Percentiles rank a stretch among this genome's conserved stretches.
Evolutionary conservation across 257 asterid genomes (phyloP).

Genomic region (Nicotiana otophora): DNA sequence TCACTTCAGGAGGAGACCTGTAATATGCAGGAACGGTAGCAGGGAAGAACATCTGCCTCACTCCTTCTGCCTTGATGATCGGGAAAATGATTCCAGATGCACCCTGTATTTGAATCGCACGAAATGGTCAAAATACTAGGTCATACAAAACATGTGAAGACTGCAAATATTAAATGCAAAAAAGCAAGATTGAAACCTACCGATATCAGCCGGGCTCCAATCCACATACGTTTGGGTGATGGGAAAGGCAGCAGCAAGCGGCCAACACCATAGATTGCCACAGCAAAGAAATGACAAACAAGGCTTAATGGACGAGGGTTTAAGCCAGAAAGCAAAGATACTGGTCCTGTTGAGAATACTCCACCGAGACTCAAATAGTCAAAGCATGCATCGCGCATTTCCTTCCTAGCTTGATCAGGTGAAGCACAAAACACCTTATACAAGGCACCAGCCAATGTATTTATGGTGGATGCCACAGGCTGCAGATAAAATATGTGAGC

Average conservation of each 20-base stretch:
- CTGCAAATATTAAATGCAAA: background rate
- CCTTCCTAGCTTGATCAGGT: constrained; percentile 55
- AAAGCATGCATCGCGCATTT: constrained; percentile 61
- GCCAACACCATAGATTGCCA: constrained; percentile 52
- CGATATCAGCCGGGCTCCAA: constrained; percentile 38
- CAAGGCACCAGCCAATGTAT: constrained; percentile 55
- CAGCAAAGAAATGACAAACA: constrained; percentile 56
- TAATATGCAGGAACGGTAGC: constrained; percentile 50
- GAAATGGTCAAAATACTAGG: background rate
- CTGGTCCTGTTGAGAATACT: constrained; percentile 47
- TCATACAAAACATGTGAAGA: background rate
- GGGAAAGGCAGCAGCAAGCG: constrained; percentile 60
- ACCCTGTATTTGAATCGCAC: constrained; percentile 22
- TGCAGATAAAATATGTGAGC: constrained; percentile 18
- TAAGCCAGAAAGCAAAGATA: constrained; percentile 51
- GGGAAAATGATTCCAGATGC: constrained; percentile 52
- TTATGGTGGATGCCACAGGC: constrained; percentile 62
- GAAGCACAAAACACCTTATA: constrained; percentile 57
- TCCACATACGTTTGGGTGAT: constrained; percentile 45
- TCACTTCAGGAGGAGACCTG: constrained; percentile 35
- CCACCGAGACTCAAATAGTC: constrained; percentile 59
- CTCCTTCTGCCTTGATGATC: constrained; percentile 55
- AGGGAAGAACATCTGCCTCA: constrained; percentile 55
- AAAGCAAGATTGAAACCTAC: constrained; percentile 17
- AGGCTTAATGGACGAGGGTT: constrained; percentile 54